Conservation (phyloP, 23 red algal species). For the Gracilaria vermiculophylla region DNA sequence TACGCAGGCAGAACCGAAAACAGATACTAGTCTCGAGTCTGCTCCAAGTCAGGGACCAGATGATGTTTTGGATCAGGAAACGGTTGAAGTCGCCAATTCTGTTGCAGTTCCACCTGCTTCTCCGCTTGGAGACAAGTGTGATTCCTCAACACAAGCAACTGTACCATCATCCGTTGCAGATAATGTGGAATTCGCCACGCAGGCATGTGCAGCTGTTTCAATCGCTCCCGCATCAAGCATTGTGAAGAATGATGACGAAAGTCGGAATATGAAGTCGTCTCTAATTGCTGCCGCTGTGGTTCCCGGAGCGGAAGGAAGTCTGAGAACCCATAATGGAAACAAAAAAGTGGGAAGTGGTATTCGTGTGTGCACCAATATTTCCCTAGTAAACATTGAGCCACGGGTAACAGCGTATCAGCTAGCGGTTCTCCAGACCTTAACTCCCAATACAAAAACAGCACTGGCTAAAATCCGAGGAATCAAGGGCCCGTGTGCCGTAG, state of each 20-base stretch:
- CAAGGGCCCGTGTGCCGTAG: neutral
- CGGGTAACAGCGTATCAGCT: conserved; percentile 6
- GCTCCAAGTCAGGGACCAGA: neutral
- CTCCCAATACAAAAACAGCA: conserved; percentile 7
- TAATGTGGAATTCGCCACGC: neutral
- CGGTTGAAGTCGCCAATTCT: neutral
- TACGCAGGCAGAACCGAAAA: neutral
- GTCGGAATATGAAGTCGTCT: neutral
- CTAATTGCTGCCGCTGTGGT: too few relatives aligned
- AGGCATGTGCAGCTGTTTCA: neutral
- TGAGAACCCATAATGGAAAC: neutral
- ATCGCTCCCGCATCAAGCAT: neutral
- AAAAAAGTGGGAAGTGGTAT: neutral
- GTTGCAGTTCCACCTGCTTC: neutral
- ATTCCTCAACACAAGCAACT: neutral
- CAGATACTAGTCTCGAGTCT: neutral
- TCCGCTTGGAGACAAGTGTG: neutral
- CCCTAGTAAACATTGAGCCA: neutral
- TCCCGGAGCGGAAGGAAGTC: neutral
- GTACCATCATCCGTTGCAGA: neutral
- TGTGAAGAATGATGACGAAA: neutral
- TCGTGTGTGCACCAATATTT: neutral
- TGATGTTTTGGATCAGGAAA: neutral
- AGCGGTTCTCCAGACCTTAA: conserved; percentile 5
- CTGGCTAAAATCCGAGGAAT: neutral